Evolutionary conservation across 2,329 filamentous ascomycete species (phyloP).

Genomic region (Aspergillus clavatus): DNA sequence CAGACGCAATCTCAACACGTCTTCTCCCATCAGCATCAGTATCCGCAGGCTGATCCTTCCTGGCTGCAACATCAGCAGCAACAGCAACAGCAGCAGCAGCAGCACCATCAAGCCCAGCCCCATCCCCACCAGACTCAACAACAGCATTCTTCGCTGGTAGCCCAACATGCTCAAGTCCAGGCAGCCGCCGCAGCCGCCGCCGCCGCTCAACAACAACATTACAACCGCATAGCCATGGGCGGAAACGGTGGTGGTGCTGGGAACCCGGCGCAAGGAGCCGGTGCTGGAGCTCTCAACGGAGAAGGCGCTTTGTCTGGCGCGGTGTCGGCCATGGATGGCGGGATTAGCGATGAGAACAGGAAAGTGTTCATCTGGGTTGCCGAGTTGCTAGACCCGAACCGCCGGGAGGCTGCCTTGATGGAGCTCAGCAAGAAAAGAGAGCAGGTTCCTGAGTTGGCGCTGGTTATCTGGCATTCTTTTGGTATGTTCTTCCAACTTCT

Average conservation of each 20-base stretch:
- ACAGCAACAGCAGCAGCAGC: constrained; percentile 32
- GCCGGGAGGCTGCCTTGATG: constrained; percentile 82
- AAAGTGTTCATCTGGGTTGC: constrained; percentile 91
- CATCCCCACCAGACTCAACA: constrained; percentile 38
- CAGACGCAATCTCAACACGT: constrained; percentile 55
- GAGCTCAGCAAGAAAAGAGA: constrained; percentile 98
- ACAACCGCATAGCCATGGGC: constrained; percentile 66
- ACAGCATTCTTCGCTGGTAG: constrained; percentile 44
- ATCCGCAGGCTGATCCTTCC: constrained; percentile 44
- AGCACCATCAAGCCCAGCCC: constrained; percentile 36
- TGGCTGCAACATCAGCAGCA: constrained; percentile 43
- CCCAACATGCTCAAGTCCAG: constrained; percentile 52
- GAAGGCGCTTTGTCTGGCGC: constrained; percentile 29
- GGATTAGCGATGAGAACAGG: constrained; percentile 81
- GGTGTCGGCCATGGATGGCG: constrained; percentile 53
- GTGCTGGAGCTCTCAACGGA: constrained; percentile 47
- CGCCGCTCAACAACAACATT: constrained; percentile 51
- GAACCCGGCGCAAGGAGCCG: constrained; percentile 33
- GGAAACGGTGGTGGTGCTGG: constrained; percentile 52
- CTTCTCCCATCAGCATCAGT: constrained; percentile 57
- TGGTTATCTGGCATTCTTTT: constrained; percentile 98
- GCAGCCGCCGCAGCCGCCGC: constrained; percentile 39
- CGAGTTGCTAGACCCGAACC: constrained; percentile 80
- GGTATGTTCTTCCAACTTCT: constrained; percentile 54
- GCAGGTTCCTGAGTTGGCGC: constrained; percentile 90